Evolutionary conservation across 345 rosid genomes (phyloP).

Genomic region (Brassica rapa): DNA sequence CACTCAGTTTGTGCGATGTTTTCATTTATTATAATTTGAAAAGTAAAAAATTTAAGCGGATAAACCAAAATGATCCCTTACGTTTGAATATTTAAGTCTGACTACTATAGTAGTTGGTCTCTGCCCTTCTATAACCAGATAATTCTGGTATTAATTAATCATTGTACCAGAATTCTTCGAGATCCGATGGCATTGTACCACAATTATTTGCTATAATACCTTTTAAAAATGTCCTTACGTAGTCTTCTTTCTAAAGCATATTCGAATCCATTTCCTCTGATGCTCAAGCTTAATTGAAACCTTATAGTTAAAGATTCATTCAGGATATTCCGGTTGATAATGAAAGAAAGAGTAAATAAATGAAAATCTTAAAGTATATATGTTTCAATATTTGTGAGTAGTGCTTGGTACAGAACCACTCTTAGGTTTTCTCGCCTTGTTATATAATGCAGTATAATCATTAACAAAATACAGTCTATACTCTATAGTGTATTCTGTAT

Average conservation of each 20-base stretch:
- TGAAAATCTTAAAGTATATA: background rate
- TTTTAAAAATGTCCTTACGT: background rate
- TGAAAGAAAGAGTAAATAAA: background rate
- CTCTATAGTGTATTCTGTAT: background rate
- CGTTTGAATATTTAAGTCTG: constrained; percentile 2
- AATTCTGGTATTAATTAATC: background rate
- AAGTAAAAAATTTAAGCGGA: background rate
- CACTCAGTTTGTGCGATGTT: background rate
- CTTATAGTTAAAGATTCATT: background rate
- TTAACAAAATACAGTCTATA: background rate
- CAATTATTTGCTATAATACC: background rate
- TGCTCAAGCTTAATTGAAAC: constrained; percentile 5
- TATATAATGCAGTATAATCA: background rate
- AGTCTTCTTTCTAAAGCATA: background rate
- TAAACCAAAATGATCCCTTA: background rate
- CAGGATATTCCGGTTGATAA: constrained; percentile 6
- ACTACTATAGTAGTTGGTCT: background rate
- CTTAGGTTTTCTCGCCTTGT: background rate
- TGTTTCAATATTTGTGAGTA: background rate
- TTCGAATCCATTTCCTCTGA: constrained; percentile 2
- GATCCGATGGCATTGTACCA: background rate
- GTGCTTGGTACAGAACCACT: background rate
- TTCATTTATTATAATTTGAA: background rate
- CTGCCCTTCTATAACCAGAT: background rate
- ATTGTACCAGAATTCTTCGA: background rate